These are phyloP conservation scores for Oemleria cerasiformis DNA, from an alignment of 306 rosid species.

Conservation along the genomic window DNA sequence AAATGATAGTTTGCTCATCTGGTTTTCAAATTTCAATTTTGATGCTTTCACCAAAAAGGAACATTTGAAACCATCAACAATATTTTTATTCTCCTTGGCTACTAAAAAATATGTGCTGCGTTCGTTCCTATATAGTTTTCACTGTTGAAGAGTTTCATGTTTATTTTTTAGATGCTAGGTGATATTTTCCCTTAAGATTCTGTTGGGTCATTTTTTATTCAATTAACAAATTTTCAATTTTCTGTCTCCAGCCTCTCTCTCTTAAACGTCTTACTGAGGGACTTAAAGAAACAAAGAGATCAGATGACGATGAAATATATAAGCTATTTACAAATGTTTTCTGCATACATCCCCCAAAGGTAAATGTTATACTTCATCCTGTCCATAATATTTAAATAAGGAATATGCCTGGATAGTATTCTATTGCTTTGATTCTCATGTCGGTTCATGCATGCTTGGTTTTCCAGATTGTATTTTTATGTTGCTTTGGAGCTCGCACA, in stretches of 20 bases:
- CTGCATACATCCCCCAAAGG: conserved; percentile 79
- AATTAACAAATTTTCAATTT: conserved; percentile 12
- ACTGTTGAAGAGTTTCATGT: background rate
- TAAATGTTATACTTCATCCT: conserved; percentile 23
- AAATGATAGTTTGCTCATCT: background rate
- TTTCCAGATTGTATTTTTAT: too few species aligned
- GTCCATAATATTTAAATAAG: background rate
- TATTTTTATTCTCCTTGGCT: background rate
- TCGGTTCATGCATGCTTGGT: too few species aligned
- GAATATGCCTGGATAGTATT: too few species aligned
- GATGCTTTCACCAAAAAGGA: background rate
- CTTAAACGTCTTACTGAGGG: conserved; percentile 79
- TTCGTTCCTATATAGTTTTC: background rate
- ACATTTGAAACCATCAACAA: background rate
- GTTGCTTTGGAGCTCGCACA: too few species aligned
- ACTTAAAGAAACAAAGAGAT: conserved; percentile 63
- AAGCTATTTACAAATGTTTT: conserved; percentile 83
- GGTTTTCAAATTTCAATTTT: background rate
- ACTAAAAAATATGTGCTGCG: background rate
- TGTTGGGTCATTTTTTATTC: background rate
- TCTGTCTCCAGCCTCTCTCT: conserved; percentile 68
- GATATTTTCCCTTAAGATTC: background rate
- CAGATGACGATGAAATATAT: conserved; percentile 63
- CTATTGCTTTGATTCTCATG: too few species aligned
- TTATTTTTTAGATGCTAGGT: conserved; percentile 5